Conservation (phyloP, 768 basidiomycete genomes). For the Boletus reticuloceps region DNA sequence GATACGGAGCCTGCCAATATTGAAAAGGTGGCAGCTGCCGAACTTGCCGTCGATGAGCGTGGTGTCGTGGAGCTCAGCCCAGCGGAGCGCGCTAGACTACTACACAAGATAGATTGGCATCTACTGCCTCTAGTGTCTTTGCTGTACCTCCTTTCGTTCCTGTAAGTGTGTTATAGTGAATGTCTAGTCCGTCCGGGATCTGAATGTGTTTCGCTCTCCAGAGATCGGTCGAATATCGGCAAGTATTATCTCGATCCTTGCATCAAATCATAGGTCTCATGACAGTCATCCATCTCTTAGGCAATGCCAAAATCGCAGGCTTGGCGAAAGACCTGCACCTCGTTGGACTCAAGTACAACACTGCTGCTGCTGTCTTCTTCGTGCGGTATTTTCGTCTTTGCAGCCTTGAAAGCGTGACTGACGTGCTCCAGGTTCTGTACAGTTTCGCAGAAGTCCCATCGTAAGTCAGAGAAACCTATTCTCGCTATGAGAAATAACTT, state of each 20-base stretch:
- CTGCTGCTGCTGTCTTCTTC: conserved; percentile 39
- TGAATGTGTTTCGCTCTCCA: conserved; percentile 7
- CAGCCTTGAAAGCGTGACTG: background rate
- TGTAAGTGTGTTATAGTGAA: conserved; percentile 31
- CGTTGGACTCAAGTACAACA: conserved; percentile 35
- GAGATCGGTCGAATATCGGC: conserved; percentile 47
- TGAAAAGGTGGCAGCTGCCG: conserved; percentile 7
- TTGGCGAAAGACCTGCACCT: conserved; percentile 39
- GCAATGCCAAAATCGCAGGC: conserved; percentile 45
- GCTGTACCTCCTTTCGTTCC: conserved; percentile 45
- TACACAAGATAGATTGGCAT: conserved; percentile 45
- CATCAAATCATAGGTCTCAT: background rate
- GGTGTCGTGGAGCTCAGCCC: conserved; percentile 8
- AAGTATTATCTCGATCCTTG: conserved; percentile 12
- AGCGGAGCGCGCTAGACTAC: conserved; percentile 24
- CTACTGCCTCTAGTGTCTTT: conserved; percentile 44
- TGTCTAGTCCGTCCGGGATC: background rate
- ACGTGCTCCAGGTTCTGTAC: conserved; percentile 32
- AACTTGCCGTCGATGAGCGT: background rate
- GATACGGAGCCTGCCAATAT: conserved; percentile 4
- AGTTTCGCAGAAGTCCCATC: conserved; percentile 38
- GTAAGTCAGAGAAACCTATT: conserved; percentile 20
- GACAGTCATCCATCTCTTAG: conserved; percentile 14
- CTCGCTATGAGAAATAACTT: conserved; percentile 1
- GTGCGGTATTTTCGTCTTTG: conserved; percentile 11